Conservation (phyloP, 768 basidiomycete genomes). For the Lyophyllum shimeji region DNA sequence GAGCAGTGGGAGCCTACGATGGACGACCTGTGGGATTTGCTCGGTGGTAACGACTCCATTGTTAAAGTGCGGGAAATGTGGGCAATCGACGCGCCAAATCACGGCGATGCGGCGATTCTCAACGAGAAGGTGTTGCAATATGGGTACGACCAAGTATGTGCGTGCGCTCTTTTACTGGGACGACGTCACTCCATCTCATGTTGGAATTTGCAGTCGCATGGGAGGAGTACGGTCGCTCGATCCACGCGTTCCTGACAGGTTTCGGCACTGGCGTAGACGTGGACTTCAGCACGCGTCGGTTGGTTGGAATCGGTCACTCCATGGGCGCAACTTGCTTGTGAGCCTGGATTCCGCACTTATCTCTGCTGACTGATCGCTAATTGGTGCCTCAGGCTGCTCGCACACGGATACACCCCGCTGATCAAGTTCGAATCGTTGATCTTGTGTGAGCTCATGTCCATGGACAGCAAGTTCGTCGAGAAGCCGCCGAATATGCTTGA, state of each 20-base stretch:
- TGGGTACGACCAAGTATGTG: slow-evolving; percentile 44
- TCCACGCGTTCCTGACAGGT: slow-evolving; percentile 49
- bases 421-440: slow-evolving; percentile 39
- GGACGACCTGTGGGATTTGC: slow-evolving; percentile 39
- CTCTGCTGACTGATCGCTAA: not conserved
- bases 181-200: not conserved
- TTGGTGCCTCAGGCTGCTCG: slow-evolving; percentile 31
- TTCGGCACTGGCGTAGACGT: slow-evolving; percentile 48
- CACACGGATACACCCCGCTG: slow-evolving; percentile 39
- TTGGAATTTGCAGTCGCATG: slow-evolving; percentile 38
- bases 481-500: slow-evolving; percentile 23
- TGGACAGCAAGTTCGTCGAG: slow-evolving; percentile 16
- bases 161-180: slow-evolving; percentile 14
- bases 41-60: slow-evolving; percentile 15
- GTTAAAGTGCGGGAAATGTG: slow-evolving; percentile 47
- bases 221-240: slow-evolving; percentile 51
- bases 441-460: slow-evolving; percentile 47
- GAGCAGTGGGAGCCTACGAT: slow-evolving; percentile 59
- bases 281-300: slow-evolving; percentile 44
- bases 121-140: slow-evolving; percentile 42
- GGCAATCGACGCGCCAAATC: slow-evolving; percentile 54
- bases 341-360: slow-evolving; percentile 13
- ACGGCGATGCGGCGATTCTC: slow-evolving; percentile 50
- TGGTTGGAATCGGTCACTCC: slow-evolving; percentile 56
- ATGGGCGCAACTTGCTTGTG: slow-evolving; percentile 51